Evolutionary conservation across 2,329 filamentous ascomycete genomes (phyloP), one percentile per base, ranked within the genome.

Genomic region (Pseudocercospora cruenta): DNA sequence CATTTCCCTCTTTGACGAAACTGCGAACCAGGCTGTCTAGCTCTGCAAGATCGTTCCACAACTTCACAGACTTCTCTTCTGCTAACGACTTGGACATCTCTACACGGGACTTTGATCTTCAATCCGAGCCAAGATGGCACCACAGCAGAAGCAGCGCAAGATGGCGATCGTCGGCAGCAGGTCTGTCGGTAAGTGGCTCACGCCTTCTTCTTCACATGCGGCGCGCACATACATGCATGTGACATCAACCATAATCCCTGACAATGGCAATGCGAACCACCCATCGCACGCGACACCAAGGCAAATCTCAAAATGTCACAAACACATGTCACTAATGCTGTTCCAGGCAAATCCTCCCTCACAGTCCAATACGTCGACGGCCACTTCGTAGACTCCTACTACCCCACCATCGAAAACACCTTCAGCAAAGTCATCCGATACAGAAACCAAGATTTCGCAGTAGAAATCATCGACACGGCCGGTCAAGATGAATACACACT

Each of bases 401-500:
- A 99, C 80, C 95, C 95, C 39, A 99, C 95, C 47, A 98, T 99
- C 76, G 95, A 99, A 81, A 99, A 98, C 80, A 98, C 94, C 2
- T 99, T 99, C 79, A 96, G 91, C 84, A 96, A 96, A 80, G 90
- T 93, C 72, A 97, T 99, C 79, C 91, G 92, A 74, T 91, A 91
- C 80, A 96, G 95, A 81, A 91, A 91, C 59, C 93, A 97, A 80
- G 95, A 98, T 71, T 99, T 90, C 80, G 89, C 92, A 60, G 97
- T 94, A 12, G 95, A 99, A 82, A 98, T 99, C 75, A 95, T 99
- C 79, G 95, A 99, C 79, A 99, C 95, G 28, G 95, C 95, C 61
- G 95, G 95, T 67, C 76, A 95, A 90, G 95, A 99, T 84, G 95
- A 99, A 81, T 99, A 99, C 84, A 96, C 92, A 78, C 97, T 98